Evolutionary conservation across 1,284 basidiomycete species (phyloP), one percentile per base, ranked within the genome.

Genomic region (Erythrobasidium hasegawianum): DNA sequence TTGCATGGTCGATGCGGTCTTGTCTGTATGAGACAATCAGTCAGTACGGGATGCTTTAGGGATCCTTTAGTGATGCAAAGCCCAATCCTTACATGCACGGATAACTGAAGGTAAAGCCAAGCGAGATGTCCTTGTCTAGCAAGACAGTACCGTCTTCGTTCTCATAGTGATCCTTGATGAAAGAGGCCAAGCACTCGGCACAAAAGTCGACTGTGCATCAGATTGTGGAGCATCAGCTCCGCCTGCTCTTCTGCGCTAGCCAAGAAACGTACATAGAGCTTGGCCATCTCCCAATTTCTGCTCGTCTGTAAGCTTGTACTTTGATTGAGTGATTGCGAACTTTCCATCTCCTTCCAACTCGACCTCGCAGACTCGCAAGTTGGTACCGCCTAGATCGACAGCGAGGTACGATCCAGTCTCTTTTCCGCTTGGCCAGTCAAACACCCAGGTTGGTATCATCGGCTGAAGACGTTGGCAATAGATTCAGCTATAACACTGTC

Each of bases 271-370:
- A 72, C 64, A 79, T 65, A 98, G 81, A 69, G 87, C 86, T 76
- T 91, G 87, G 4, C 94, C 95, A 40, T 97, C 93, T n/a, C 88
- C 89, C 72, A 96, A 93, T 80, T 98, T 98, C 79, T 98, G 95
- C 75, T 97, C 96, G 75, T 98, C 95, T 1, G 90, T 88, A 7
- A 98, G 84, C 66, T 93, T 88, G 79, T 97, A 97, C 80, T 98
- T 98, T 59, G 92, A 89, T 76, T 98, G 95, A 0, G 92, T 95
- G 74, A 98, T 89, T 79, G 97, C 93, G 78, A 97, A 98, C 81
- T 95, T 92, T 69, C 95, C 93, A 8, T 86, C 82, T 24, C 95
- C 95, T 73, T 89, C 85, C 13, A 98, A 82, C 20, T 87, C 89
- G 61, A 99, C 95, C 68, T 97, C 88, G 79, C 95, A 99, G 59